Conservation (phyloP, 306 rosid species). For the Coriaria nepalensis region DNA sequence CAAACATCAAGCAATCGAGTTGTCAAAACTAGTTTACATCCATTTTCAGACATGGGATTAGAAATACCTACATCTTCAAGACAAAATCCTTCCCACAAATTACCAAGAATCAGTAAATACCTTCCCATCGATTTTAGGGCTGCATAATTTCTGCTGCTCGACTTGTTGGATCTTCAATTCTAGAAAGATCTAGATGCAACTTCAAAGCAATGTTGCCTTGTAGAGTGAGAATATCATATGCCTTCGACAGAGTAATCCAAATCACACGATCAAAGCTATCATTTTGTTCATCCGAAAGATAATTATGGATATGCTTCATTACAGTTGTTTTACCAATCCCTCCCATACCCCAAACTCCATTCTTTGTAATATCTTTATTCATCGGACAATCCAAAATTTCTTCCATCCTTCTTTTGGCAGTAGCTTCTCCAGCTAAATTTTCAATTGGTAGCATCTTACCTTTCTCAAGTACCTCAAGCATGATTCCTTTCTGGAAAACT, state of each 20-base stretch:
- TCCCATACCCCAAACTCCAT: slow-evolving; percentile 11
- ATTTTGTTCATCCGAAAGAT: not conserved
- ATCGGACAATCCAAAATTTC: not conserved
- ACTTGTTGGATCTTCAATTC: not conserved
- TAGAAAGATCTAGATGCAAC: not conserved
- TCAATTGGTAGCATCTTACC: not conserved
- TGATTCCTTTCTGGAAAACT: not conserved
- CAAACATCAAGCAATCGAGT: not conserved
- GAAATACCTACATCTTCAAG: not conserved
- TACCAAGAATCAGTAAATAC: slow-evolving; percentile 10
- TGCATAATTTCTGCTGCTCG: not conserved
- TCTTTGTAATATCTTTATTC: not conserved
- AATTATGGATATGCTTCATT: slow-evolving; percentile 6
- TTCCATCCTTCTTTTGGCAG: not conserved
- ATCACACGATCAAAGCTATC: not conserved
- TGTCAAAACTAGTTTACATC: not conserved
- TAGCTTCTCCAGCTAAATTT: not conserved
- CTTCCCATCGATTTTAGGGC: not conserved
- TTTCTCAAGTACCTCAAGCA: not conserved
- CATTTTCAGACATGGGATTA: not conserved
- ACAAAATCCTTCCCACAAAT: slow-evolving; percentile 3
- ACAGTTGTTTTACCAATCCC: slow-evolving; percentile 18
- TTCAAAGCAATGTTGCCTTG: not conserved
- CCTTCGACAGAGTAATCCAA: not conserved
- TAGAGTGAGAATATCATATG: not conserved